phyloP scores from a whole-genome alignment of 2,329 filamentous ascomycete genomes.

The Dryadomyces quercivorus region DNA sequence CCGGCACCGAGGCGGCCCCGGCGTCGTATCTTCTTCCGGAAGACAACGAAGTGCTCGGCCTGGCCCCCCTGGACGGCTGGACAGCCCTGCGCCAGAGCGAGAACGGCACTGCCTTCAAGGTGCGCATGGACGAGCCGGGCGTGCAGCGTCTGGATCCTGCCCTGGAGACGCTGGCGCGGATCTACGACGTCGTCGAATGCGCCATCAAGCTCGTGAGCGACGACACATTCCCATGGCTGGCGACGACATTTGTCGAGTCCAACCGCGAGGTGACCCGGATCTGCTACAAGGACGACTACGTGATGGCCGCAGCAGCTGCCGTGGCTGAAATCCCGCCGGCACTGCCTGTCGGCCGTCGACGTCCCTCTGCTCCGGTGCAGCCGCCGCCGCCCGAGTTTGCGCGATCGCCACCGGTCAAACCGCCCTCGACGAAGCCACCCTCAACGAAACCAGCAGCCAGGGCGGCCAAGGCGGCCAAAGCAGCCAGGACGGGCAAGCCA shows the following conservation, averaged over 20 bases:
- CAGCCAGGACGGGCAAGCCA: no score
- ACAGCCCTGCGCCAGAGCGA: conserved; percentile 3
- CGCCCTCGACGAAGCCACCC: neutral
- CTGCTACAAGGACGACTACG: conserved; percentile 6
- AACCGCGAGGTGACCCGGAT: conserved; percentile 7
- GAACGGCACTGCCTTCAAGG: conserved; percentile 7
- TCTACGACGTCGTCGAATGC: conserved; percentile 14
- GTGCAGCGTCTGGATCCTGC: conserved; percentile 4
- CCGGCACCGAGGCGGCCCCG: conserved; percentile 25
- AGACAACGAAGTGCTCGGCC: conserved; percentile 33
- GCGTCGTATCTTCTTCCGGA: conserved; percentile 37
- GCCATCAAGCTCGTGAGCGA: conserved; percentile 10
- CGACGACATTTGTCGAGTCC: conserved; percentile 3
- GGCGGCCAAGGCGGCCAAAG: no score
- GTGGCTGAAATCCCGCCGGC: neutral
- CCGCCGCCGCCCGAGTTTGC: neutral
- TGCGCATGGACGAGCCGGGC: conserved; percentile 8
- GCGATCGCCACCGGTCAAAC: neutral
- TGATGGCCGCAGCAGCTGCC: neutral
- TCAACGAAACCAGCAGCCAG: neutral
- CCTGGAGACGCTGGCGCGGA: conserved; percentile 11
- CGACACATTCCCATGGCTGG: conserved; percentile 9
- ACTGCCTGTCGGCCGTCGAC: neutral
- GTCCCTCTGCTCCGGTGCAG: neutral
- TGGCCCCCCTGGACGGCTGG: conserved; percentile 25